Evolutionary conservation across 495 filamentous ascomycete genomes (phyloP).

Genomic region (Extremus antarcticus): DNA sequence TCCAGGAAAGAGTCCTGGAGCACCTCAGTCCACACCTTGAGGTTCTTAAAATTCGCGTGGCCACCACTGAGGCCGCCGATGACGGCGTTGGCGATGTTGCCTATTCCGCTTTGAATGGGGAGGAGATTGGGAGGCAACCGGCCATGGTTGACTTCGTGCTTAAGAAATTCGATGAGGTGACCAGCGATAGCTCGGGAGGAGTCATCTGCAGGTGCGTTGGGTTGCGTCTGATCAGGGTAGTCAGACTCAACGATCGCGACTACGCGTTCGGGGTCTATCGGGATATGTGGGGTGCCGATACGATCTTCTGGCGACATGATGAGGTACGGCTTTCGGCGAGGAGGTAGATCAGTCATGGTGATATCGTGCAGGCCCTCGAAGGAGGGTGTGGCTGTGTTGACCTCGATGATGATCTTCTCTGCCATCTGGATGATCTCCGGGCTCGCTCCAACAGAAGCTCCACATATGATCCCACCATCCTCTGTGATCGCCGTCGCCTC

Average conservation of each 20-base stretch:
- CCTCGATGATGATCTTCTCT: conserved; percentile 68
- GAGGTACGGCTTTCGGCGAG: conserved; percentile 71
- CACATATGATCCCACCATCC: conserved; percentile 80
- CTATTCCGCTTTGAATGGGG: conserved; percentile 81
- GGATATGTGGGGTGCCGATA: conserved; percentile 74
- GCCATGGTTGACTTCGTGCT: conserved; percentile 67
- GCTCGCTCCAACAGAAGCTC: conserved; percentile 74
- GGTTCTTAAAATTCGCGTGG: conserved; percentile 69
- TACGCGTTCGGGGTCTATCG: conserved; percentile 80
- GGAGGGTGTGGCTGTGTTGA: conserved; percentile 76
- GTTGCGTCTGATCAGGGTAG: conserved; percentile 71
- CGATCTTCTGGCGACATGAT: conserved; percentile 71
- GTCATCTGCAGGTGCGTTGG: conserved; percentile 67
- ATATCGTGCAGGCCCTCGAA: conserved; percentile 90
- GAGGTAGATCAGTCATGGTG: conserved; percentile 73
- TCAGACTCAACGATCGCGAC: conserved; percentile 77
- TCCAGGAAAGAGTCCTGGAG: conserved; percentile 91
- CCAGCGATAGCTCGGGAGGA: conserved; percentile 59
- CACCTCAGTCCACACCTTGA: conserved; percentile 90
- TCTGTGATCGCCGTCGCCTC: conserved; percentile 88
- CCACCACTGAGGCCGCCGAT: conserved; percentile 64
- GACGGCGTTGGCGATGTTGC: conserved; percentile 91
- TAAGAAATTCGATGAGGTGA: conserved; percentile 78
- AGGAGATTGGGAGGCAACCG: conserved; percentile 69
- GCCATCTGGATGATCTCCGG: conserved; percentile 65